These are phyloP conservation scores for Emergomyces africanus DNA, from an alignment of 2,329 filamentous ascomycete genomes.

Conservation along the genomic window DNA sequence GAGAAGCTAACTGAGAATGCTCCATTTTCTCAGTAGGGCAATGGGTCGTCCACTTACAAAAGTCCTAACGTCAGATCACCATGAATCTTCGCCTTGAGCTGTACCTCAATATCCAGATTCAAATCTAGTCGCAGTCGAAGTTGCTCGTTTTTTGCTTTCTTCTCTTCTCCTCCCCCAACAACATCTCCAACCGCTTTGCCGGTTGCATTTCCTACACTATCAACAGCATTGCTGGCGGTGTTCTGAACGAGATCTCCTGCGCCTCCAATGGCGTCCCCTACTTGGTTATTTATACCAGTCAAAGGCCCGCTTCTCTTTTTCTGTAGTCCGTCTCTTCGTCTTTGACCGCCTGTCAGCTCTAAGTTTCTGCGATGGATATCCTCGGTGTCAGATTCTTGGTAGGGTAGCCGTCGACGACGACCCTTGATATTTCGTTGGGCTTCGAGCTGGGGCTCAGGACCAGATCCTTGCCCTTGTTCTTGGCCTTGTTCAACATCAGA, in stretches of 20 bases:
- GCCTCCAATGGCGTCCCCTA: slow-evolving; percentile 39
- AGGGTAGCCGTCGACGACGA: slow-evolving; percentile 25
- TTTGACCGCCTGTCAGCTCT: slow-evolving; percentile 38
- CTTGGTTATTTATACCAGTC: slow-evolving; percentile 45
- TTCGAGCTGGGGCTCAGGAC: slow-evolving; percentile 27
- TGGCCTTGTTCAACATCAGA: slow-evolving; percentile 29
- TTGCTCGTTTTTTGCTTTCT: slow-evolving; percentile 47
- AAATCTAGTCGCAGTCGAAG: slow-evolving; percentile 60
- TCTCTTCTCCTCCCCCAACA: slow-evolving; percentile 27
- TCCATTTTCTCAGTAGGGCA: not conserved
- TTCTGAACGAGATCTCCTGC: slow-evolving; percentile 43
- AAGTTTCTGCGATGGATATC: slow-evolving; percentile 42
- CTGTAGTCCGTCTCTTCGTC: slow-evolving; percentile 40
- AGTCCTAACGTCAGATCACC: slow-evolving; percentile 70
- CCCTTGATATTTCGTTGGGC: slow-evolving; percentile 19
- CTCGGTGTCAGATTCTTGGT: slow-evolving; percentile 37
- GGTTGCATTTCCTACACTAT: slow-evolving; percentile 25
- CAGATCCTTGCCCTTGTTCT: slow-evolving; percentile 16
- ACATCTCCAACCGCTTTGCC: slow-evolving; percentile 32
- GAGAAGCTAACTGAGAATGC: not conserved
- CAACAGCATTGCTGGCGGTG: slow-evolving; percentile 35
- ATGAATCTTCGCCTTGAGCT: slow-evolving; percentile 73
- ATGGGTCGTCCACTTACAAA: slow-evolving; percentile 44
- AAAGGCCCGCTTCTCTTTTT: slow-evolving; percentile 33
- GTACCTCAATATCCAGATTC: slow-evolving; percentile 72